A percentile compares a stretch with the other conserved stretches of the same genome.
Conservation (phyloP, 192 early-diverging fungal genomes). For the Entomortierella lignicola region DNA sequence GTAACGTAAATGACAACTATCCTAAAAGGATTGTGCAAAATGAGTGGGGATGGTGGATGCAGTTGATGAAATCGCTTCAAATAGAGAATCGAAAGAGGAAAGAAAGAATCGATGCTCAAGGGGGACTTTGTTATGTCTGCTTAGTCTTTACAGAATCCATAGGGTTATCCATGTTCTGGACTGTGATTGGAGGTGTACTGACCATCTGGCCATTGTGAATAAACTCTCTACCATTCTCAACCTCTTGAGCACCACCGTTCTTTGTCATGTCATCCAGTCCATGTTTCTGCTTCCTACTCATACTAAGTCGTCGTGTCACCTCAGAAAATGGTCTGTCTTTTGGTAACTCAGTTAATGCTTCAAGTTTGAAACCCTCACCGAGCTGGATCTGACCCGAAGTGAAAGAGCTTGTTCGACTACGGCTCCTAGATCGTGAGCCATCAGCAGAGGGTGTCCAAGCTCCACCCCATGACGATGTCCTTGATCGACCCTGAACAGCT, state of each 20-base stretch:
- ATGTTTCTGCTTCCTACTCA: slow-evolving; percentile 36
- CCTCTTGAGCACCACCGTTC: slow-evolving; percentile 1
- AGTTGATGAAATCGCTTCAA: background rate
- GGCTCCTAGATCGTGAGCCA: slow-evolving; percentile 49
- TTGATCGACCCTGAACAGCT: slow-evolving; percentile 54
- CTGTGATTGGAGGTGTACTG: slow-evolving; percentile 42
- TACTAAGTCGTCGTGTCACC: slow-evolving; percentile 32
- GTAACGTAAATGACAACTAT: too few species aligned
- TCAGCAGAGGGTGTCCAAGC: slow-evolving; percentile 53
- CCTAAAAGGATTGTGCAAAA: too few species aligned
- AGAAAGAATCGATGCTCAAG: too few species aligned
- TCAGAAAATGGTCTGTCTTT: slow-evolving; percentile 54
- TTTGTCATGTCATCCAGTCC: slow-evolving; percentile 22
- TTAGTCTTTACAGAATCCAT: slow-evolving; percentile 34
- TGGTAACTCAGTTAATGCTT: slow-evolving; percentile 60
- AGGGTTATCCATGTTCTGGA: slow-evolving; percentile 50
- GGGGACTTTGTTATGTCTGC: slow-evolving; percentile 12
- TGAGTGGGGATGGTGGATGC: background rate
- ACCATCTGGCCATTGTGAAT: slow-evolving; percentile 32
- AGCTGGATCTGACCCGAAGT: slow-evolving; percentile 44
- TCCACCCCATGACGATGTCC: slow-evolving; percentile 55
- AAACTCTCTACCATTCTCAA: slow-evolving; percentile 28
- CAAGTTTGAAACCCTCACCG: slow-evolving; percentile 60
- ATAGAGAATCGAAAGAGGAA: background rate
- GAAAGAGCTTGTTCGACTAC: slow-evolving; percentile 61